Conservation (phyloP, 148 eudicot species). For the Cornus kousa region DNA sequence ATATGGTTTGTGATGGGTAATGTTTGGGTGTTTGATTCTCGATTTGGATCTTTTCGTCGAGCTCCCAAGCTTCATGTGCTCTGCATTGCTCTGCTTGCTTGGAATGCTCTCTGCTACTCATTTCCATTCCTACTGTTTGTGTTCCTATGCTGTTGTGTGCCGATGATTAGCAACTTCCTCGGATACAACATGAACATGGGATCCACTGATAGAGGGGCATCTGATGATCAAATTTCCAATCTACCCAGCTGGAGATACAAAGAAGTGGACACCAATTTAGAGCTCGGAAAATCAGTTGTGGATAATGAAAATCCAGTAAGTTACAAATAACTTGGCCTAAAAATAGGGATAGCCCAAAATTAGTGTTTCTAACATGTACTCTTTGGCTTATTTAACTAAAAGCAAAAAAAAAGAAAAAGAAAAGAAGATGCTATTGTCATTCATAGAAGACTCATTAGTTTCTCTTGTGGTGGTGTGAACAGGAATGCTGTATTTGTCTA, state of each 20-base stretch:
- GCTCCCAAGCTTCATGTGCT: conserved; percentile 78
- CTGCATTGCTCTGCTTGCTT: conserved; percentile 62
- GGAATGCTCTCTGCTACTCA: conserved; percentile 84
- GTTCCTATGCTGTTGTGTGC: conserved; percentile 75
- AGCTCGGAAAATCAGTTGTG: conserved; percentile 33
- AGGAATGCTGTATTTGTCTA: conserved; percentile 94
- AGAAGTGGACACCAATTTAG: conserved; percentile 30
- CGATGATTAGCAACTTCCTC: conserved; percentile 58
- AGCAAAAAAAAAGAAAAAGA: no score
- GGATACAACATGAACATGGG: conserved; percentile 82
- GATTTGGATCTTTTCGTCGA: conserved; percentile 50
- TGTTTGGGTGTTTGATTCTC: conserved; percentile 83
- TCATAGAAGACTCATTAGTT: not conserved
- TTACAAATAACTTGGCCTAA: not conserved
- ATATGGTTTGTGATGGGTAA: conserved; percentile 99
- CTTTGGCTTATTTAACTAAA: no score
- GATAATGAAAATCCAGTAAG: conserved; percentile 47
- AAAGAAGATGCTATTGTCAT: no score
- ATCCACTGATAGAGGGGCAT: conserved; percentile 66
- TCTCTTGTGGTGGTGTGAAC: conserved; percentile 10
- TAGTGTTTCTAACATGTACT: not conserved
- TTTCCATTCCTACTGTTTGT: conserved; percentile 83
- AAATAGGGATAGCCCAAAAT: not conserved
- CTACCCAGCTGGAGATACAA: conserved; percentile 68
- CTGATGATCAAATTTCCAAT: conserved; percentile 65